A percentile compares a stretch with the other conserved stretches of the same genome.
Evolutionary conservation across 352 stramenopile genomes (phyloP).

Genomic region (Plasmopara viticola): DNA sequence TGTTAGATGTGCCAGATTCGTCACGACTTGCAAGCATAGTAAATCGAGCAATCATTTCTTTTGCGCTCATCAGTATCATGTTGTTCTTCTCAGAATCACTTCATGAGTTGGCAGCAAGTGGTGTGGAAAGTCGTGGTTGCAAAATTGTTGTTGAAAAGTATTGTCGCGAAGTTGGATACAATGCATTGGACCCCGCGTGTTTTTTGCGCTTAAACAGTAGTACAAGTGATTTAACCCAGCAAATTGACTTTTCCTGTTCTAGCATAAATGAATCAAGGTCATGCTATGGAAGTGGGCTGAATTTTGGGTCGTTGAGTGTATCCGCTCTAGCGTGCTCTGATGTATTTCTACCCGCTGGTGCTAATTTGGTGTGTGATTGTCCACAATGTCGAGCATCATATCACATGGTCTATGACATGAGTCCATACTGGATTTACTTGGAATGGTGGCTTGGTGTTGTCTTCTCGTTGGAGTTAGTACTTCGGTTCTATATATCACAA

Average conservation of each 20-base stretch:
- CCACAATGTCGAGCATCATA: constrained; percentile 33
- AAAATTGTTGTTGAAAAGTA: constrained; percentile 46
- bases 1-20: constrained; percentile 58
- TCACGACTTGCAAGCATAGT: constrained; percentile 36
- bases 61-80: constrained; percentile 55
- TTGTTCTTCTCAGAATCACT: constrained; percentile 69
- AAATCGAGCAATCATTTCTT: constrained; percentile 51
- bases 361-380: constrained; percentile 38
- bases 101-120: constrained; percentile 48
- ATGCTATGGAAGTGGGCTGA: constrained; percentile 49
- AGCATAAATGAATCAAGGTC: constrained; percentile 1
- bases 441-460: constrained; percentile 55
- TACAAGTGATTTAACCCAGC: constrained; percentile 24
- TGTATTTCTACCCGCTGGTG: constrained; percentile 25
- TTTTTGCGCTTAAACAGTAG: constrained; percentile 31
- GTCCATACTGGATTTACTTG: constrained; percentile 70
- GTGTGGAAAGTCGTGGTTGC: constrained; percentile 38
- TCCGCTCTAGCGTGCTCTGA: constrained; percentile 25
- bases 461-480: constrained; percentile 49
- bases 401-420: constrained; percentile 52
- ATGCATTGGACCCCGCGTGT: constrained; percentile 35
- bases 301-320: constrained; percentile 41
- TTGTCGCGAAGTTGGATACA: constrained; percentile 31
- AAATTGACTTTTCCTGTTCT: constrained; percentile 43
- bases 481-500: constrained; percentile 50